A percentile compares a stretch with the other conserved stretches of the same genome.
These are phyloP conservation scores for Cunninghamia lanceolata DNA, from an alignment of 75 land plant species.

Conservation along the genomic window DNA sequence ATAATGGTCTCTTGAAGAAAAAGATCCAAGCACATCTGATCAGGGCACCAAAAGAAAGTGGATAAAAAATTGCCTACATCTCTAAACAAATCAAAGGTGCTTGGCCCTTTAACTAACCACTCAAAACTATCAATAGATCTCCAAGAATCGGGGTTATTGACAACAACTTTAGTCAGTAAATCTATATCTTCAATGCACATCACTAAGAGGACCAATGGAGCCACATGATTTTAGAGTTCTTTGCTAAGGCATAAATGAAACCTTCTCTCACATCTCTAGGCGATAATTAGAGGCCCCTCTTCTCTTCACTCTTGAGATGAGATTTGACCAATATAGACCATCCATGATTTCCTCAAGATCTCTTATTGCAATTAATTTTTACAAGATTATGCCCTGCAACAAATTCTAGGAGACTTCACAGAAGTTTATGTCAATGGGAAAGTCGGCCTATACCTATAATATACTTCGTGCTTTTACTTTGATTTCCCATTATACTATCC, in stretches of 20 bases:
- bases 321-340: not conserved
- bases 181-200: not conserved
- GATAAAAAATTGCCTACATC: no score
- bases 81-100: no score
- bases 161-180: not conserved
- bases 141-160: not conserved
- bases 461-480: not conserved
- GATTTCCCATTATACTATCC: not conserved
- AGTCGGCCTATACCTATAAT: no score
- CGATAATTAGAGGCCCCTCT: no score
- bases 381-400: not conserved
- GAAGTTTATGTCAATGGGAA: not conserved
- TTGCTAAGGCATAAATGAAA: not conserved
- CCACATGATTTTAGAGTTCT: not conserved
- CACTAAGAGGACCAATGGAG: not conserved
- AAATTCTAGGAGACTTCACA: not conserved
- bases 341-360: not conserved
- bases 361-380: not conserved
- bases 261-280: not conserved
- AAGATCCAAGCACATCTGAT: no score
- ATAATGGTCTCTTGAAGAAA: no score
- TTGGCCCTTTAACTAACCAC: no score
- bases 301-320: no score
- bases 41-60: no score
- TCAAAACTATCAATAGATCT: no score